Conservation (phyloP, 2,329 filamentous ascomycete species). For the Alternaria sp. region DNA sequence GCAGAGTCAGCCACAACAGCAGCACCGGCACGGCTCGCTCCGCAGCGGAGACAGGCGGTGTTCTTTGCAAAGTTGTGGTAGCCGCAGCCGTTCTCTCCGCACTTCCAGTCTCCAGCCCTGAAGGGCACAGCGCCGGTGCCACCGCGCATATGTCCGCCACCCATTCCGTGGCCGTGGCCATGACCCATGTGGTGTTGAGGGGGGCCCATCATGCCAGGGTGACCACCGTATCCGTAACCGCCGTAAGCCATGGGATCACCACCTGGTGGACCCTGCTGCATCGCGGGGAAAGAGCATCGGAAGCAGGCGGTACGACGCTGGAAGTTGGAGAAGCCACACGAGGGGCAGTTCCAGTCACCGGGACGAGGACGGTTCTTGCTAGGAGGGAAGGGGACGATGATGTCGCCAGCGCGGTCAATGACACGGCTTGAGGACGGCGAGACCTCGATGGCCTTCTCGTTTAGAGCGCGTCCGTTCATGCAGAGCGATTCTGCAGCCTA, state of each 20-base stretch:
- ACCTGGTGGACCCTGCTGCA: constrained; percentile 74
- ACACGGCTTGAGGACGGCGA: constrained; percentile 97
- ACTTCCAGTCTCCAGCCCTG: constrained; percentile 99
- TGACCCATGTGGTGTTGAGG: constrained; percentile 71
- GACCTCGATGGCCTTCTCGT: constrained; percentile 98
- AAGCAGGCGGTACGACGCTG: constrained; percentile 98
- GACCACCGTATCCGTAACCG: constrained; percentile 54
- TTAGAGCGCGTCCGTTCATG: constrained; percentile 98
- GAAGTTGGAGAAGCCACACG: constrained; percentile 99
- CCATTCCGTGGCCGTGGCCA: constrained; percentile 56
- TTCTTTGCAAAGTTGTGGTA: constrained; percentile 99
- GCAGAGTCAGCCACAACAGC: constrained; percentile 94
- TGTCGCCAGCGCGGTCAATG: constrained; percentile 92
- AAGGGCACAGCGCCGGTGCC: constrained; percentile 91
- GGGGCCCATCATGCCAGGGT: constrained; percentile 65
- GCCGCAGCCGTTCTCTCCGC: constrained; percentile 92
- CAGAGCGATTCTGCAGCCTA: constrained; percentile 96
- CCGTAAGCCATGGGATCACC: constrained; percentile 73
- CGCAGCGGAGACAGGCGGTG: constrained; percentile 94
- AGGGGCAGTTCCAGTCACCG: constrained; percentile 98
- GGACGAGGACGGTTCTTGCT: constrained; percentile 98
- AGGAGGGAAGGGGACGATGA: constrained; percentile 94
- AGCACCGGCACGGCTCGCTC: constrained; percentile 90
- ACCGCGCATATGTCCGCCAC: constrained; percentile 66
- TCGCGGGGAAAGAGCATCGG: constrained; percentile 98